These are phyloP conservation scores for Brachypodium distachyon DNA, from an alignment of 202 grass and related monocot genomes.

Conservation along the genomic window DNA sequence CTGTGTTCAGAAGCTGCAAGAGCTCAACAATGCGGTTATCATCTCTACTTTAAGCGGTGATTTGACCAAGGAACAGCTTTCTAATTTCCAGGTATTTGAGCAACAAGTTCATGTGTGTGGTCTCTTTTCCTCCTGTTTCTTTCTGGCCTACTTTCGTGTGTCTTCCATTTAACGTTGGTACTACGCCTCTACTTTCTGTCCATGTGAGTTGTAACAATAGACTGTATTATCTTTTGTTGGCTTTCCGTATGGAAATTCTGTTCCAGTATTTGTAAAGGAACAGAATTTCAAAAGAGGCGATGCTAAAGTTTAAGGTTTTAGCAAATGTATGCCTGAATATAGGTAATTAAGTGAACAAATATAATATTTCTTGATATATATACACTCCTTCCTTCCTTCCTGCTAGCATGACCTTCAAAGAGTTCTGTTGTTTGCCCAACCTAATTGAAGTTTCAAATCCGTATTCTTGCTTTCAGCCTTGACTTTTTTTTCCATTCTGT, in stretches of 20 bases:
- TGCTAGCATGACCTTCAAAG: background rate
- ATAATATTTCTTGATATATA: background rate
- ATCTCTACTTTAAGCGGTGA: constrained; percentile 44
- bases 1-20: constrained; percentile 64
- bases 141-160: background rate
- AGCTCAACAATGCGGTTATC: constrained; percentile 67
- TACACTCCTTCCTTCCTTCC: too few species aligned
- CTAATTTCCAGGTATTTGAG: constrained; percentile 74
- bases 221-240: background rate
- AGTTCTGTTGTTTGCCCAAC: background rate
- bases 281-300: background rate
- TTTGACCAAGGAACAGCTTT: constrained; percentile 40
- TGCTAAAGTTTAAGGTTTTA: background rate
- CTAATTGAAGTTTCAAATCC: background rate
- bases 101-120: background rate
- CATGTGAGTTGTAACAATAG: background rate
- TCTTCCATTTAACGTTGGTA: background rate
- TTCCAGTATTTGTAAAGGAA: background rate
- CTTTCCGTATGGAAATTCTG: background rate
- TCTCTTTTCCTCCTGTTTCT: background rate
- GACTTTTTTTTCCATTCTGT: background rate
- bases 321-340: background rate
- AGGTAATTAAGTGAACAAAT: too few species aligned
- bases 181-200: background rate
- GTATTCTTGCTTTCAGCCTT: background rate